Percentiles rank a stretch among this genome's conserved stretches.
phyloP scores from a whole-genome alignment of 805 yeast species.

The Komagataella populi region DNA sequence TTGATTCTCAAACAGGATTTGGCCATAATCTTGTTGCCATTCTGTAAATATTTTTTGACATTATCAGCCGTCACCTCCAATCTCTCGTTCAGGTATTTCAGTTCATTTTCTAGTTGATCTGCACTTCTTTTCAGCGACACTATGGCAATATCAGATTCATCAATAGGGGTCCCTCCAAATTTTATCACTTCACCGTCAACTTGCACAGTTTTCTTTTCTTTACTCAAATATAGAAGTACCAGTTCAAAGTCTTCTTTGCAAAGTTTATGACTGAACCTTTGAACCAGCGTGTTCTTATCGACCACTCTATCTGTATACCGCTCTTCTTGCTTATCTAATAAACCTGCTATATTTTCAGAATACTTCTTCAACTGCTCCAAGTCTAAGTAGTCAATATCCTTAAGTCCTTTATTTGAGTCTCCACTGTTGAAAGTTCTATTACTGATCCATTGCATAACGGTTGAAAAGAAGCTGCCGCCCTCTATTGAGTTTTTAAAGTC shows the following conservation, averaged over 20 bases:
- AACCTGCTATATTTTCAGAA: background rate
- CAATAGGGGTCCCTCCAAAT: background rate
- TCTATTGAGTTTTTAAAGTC: background rate
- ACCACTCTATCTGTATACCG: background rate
- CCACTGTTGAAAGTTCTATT: slow-evolving; percentile 3
- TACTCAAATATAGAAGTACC: background rate
- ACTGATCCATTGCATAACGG: background rate
- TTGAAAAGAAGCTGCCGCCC: background rate
- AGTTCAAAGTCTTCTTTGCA: background rate
- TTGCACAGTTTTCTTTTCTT: background rate
- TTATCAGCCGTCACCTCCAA: background rate
- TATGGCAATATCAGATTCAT: slow-evolving; percentile 1
- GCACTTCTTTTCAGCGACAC: background rate
- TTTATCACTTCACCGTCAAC: background rate
- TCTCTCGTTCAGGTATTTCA: background rate
- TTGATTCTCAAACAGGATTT: slow-evolving; percentile 12
- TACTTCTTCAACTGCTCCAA: background rate
- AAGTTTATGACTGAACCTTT: background rate
- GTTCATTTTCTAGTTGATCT: background rate
- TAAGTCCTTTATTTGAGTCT: background rate
- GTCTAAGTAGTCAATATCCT: background rate
- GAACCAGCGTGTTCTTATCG: background rate
- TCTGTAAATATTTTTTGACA: background rate
- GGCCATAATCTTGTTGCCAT: slow-evolving; percentile 5
- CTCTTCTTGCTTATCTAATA: background rate